A percentile compares a stretch with the other conserved stretches of the same genome.
Conservation (phyloP, 164 flowering plant species). For the Magnolia kwangsiensis region DNA sequence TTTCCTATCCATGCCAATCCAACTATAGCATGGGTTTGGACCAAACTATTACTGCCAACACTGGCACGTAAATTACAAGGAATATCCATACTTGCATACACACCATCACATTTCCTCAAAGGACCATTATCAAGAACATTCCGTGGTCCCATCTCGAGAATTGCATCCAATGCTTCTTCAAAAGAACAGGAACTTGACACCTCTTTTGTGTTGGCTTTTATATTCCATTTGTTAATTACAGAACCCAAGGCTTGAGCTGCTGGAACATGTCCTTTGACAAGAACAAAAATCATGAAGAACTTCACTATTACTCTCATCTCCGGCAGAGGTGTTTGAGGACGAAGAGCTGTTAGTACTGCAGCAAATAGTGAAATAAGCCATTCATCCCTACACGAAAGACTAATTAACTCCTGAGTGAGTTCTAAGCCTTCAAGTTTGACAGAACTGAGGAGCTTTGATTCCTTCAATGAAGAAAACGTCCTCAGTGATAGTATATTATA, state of each 20-base stretch:
- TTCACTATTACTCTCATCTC: constrained; percentile 39
- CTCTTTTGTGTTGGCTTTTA: constrained; percentile 22
- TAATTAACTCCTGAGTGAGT: constrained; percentile 15
- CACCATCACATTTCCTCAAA: constrained; percentile 8
- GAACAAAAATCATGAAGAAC: constrained; percentile 32
- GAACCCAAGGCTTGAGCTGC: constrained; percentile 96
- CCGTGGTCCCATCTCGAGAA: constrained; percentile 31
- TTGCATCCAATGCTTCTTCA: constrained; percentile 61
- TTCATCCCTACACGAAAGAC: constrained; percentile 45
- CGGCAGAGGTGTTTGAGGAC: constrained; percentile 55
- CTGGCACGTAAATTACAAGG: constrained; percentile 21
- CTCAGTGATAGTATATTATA: constrained; percentile 40
- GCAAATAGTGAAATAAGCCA: constrained; percentile 70
- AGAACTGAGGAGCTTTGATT: constrained; percentile 15
- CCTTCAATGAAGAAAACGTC: constrained; percentile 25
- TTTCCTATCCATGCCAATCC: constrained; percentile 95
- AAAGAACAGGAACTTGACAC: constrained; percentile 33
- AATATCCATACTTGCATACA: constrained; percentile 16
- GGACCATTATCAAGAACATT: constrained; percentile 14
- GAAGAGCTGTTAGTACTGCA: constrained; percentile 67
- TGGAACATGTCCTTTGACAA: constrained; percentile 56
- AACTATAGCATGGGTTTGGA: constrained; percentile 44
- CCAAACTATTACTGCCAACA: constrained; percentile 13
- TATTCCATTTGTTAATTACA: constrained; percentile 63
- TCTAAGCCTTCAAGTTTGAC: constrained; percentile 20